phyloP scores from a whole-genome alignment of 2,329 filamentous ascomycete genomes.

The Aspergillus fijiensis region DNA sequence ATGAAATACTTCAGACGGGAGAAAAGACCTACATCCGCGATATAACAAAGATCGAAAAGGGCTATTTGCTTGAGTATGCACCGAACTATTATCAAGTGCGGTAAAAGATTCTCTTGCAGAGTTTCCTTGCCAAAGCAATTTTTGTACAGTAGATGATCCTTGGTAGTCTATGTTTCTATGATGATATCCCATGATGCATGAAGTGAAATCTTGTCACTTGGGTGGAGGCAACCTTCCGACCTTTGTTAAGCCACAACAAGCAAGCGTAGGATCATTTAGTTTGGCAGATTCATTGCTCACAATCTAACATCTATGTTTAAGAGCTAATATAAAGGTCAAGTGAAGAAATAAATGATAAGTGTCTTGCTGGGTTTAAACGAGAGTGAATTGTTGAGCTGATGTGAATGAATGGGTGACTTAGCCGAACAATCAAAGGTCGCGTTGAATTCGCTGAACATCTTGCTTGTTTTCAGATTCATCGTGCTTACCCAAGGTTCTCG shows the following conservation, averaged over 20 bases:
- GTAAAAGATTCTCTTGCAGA: conserved; percentile 7
- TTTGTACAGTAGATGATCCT: background rate
- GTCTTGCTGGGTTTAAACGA: background rate
- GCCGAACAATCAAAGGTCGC: background rate
- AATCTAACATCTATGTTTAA: too few relatives aligned
- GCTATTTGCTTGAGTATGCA: conserved; percentile 88
- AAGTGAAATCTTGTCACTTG: background rate
- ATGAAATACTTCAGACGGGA: conserved; percentile 86
- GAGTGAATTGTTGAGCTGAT: background rate
- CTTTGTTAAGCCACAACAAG: too few relatives aligned
- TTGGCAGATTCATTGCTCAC: too few relatives aligned
- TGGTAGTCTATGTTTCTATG: background rate
- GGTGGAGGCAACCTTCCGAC: background rate
- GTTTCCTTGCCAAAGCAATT: background rate
- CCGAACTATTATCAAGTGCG: conserved; percentile 73
- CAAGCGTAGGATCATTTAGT: too few relatives aligned
- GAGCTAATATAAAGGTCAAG: too few relatives aligned
- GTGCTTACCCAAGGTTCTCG: background rate
- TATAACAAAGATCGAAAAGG: conserved; percentile 87
- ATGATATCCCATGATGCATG: background rate
- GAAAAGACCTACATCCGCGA: conserved; percentile 89
- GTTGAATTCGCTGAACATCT: background rate
- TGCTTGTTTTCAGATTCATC: background rate
- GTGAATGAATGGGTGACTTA: background rate
- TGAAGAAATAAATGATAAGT: too few relatives aligned